These are phyloP conservation scores for Oidium heveae DNA, from an alignment of 2,329 filamentous ascomycete species.

Conservation along the genomic window DNA sequence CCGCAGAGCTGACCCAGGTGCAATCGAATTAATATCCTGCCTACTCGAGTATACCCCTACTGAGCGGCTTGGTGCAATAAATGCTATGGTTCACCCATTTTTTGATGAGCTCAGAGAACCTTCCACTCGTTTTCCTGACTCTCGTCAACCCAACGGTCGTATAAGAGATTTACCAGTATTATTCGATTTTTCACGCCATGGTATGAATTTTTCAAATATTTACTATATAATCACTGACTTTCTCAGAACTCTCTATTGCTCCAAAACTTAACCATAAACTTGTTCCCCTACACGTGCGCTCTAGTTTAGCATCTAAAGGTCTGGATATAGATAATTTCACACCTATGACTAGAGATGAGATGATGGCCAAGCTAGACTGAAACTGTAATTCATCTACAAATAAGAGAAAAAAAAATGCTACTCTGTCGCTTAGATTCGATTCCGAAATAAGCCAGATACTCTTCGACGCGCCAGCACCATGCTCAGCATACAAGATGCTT, in stretches of 20 bases:
- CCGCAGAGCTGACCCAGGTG: constrained; percentile 77
- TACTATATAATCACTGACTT: constrained; percentile 2
- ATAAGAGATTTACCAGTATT: constrained; percentile 62
- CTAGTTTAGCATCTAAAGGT: constrained; percentile 47
- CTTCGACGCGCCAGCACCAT: constrained; percentile 9
- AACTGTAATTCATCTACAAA: constrained; percentile 7
- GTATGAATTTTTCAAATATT: constrained; percentile 27
- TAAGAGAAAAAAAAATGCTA: constrained; percentile 13
- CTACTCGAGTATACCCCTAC: constrained; percentile 94
- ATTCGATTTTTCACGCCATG: constrained; percentile 85
- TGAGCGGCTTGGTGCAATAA: constrained; percentile 73
- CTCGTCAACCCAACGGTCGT: constrained; percentile 61
- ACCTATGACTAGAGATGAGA: constrained; percentile 76
- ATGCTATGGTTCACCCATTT: constrained; percentile 96
- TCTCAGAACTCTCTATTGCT: constrained; percentile 77
- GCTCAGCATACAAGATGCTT: constrained; percentile 11
- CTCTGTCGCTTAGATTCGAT: constrained; percentile 11
- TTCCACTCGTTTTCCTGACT: constrained; percentile 78
- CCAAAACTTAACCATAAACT: constrained; percentile 69
- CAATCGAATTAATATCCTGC: constrained; percentile 83
- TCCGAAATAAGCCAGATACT: constrained; percentile 9
- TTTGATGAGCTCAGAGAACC: constrained; percentile 91
- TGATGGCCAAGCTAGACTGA: constrained; percentile 96
- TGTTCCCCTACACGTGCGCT: constrained; percentile 59
- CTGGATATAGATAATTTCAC: constrained; percentile 88